Base-by-base conservation (phyloP, 1,284 basidiomycete species). In the Cutaneotrichosporon dermatis region DNA sequence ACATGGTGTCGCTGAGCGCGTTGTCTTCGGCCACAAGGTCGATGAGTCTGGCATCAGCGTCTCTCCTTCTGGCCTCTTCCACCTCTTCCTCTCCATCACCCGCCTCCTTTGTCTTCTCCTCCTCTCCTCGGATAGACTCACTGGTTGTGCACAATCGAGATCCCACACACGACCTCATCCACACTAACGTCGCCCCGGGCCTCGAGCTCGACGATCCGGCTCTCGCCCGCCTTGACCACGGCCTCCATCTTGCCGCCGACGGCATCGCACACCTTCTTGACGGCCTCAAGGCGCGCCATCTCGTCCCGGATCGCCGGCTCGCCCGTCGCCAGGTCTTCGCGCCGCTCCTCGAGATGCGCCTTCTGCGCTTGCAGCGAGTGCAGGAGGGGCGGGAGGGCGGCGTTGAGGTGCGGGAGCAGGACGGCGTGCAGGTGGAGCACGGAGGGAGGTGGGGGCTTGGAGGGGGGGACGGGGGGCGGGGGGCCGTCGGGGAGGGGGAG, bases 1-100 rank as follows among this genome's bases (percentile, higher is more conserved):
- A 99, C 61, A 98, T 88, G 34, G 95, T 95, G 77, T 99, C 96
- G 76, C 97, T 93, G 69, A 99, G 92, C 0, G 95, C 93, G 69
- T 94, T 93, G 76, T 99, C 96, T 76, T 99, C 96, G n/a, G 96
- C 93, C 6, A 97, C 88, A 25, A 99, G 82, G 73, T 96, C 91
- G 66, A 98, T 86, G 33, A 99, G 81, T 77, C 94, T 97, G 72
- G 9, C 4, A 53, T 61, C 25, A 54, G 50, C n/a, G 15, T n/a
- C n/a, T n/a, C n/a, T n/a, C n/a, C n/a, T n/a, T n/a, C n/a, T n/a
- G n/a, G n/a, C n/a, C n/a, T n/a, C n/a, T n/a, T n/a, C n/a, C n/a
- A n/a, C n/a, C n/a, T n/a, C n/a, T n/a, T n/a, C n/a, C n/a, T n/a
- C n/a, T n/a, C n/a, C n/a, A n/a, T n/a, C n/a, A n/a, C n/a, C n/a